A percentile compares a stretch with the other conserved stretches of the same genome.
Conservation (phyloP, 805 yeast species). For the Suhomyces sp. region DNA sequence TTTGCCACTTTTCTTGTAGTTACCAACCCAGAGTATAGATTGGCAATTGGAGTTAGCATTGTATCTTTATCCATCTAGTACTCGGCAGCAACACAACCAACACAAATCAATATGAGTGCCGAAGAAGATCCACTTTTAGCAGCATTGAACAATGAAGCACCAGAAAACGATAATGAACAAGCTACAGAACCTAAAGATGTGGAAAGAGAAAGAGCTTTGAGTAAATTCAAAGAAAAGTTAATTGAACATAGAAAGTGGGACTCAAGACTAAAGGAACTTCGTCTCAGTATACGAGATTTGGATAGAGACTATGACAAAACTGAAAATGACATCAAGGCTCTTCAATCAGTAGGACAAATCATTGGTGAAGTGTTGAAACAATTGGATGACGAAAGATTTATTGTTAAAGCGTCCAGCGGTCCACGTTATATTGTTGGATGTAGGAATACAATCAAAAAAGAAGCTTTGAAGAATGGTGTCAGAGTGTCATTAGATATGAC, state of each 20-base stretch:
- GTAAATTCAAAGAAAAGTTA: conserved; percentile 77
- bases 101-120: conserved; percentile 36
- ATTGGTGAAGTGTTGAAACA: conserved; percentile 96
- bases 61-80: neutral
- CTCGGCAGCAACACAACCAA: neutral
- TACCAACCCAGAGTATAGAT: neutral
- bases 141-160: conserved; percentile 49
- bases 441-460: conserved; percentile 85
- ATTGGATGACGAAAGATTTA: conserved; percentile 88
- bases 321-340: conserved; percentile 94
- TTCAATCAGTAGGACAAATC: conserved; percentile 95
- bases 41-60: neutral
- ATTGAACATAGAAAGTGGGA: conserved; percentile 95
- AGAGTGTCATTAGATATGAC: conserved; percentile 98
- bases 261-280: conserved; percentile 77
- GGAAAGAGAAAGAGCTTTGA: conserved; percentile 74
- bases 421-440: conserved; percentile 98
- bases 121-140: conserved; percentile 78
- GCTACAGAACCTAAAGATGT: conserved; percentile 46
- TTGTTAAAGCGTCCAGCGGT: conserved; percentile 94
- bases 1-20: conserved; percentile 2
- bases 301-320: conserved; percentile 87
- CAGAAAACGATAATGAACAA: conserved; percentile 8
- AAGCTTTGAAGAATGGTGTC: conserved; percentile 83
- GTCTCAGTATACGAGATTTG: conserved; percentile 77